phyloP scores from a whole-genome alignment of 2,329 filamentous ascomycete species.

The Domatiomyces globalis region DNA sequence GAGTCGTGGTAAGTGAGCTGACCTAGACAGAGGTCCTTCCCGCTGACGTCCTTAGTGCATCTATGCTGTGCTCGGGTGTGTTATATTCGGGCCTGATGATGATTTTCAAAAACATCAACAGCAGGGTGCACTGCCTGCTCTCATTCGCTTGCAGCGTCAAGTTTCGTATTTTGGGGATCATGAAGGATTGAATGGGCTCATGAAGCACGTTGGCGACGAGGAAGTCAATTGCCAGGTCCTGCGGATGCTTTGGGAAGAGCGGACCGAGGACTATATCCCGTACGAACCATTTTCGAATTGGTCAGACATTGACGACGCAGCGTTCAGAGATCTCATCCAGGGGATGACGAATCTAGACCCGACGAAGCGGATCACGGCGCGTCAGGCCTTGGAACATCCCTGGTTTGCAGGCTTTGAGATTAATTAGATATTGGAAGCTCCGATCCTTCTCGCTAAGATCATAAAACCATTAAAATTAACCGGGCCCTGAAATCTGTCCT shows the following conservation, averaged over 20 bases:
- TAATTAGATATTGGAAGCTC: too few relatives aligned
- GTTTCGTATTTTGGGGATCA: slow-evolving; percentile 36
- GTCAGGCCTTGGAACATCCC: slow-evolving; percentile 22
- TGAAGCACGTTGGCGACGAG: slow-evolving; percentile 30
- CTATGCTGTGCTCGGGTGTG: slow-evolving; percentile 29
- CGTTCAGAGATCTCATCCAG: slow-evolving; percentile 21
- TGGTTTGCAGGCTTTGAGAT: slow-evolving; percentile 16
- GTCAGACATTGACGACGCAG: slow-evolving; percentile 25
- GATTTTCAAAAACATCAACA: slow-evolving; percentile 24
- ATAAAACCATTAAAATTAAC: too few relatives aligned
- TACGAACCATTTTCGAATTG: slow-evolving; percentile 30
- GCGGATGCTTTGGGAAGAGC: neutral
- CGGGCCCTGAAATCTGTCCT: too few relatives aligned
- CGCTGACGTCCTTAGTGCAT: too few relatives aligned
- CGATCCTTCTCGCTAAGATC: too few relatives aligned
- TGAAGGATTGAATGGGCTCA: slow-evolving; percentile 28
- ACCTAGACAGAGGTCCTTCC: too few relatives aligned
- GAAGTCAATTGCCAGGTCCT: slow-evolving; percentile 22
- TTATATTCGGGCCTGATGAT: slow-evolving; percentile 28
- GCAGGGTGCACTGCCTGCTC: slow-evolving; percentile 18
- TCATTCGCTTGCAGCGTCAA: slow-evolving; percentile 31
- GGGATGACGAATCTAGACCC: slow-evolving; percentile 24
- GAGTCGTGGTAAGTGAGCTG: slow-evolving; percentile 18
- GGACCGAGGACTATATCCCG: slow-evolving; percentile 22
- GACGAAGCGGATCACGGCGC: slow-evolving; percentile 21